Percentiles rank a stretch among this genome's conserved stretches.
phyloP scores from a whole-genome alignment of 371 early-diverging fungal genomes.

The Umbelopsis sp. region DNA sequence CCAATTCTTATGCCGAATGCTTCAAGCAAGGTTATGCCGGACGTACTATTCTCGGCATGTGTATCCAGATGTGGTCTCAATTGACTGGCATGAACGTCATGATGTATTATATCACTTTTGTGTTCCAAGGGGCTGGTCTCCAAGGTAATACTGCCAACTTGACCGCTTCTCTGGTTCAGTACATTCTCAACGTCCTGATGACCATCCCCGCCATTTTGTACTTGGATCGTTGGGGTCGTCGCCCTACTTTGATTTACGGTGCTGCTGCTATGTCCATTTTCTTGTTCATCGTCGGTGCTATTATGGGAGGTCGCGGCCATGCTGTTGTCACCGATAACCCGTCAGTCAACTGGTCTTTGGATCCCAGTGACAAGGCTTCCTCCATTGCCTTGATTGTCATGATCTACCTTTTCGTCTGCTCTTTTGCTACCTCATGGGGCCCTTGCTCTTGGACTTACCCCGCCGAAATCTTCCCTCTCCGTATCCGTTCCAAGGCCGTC shows the following conservation, averaged over 20 bases:
- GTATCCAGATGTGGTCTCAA: conserved; percentile 72
- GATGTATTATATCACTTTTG: conserved; percentile 71
- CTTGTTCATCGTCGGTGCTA: conserved; percentile 42
- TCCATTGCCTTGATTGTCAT: conserved; percentile 55
- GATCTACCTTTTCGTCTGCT: conserved; percentile 70
- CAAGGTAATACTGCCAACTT: conserved; percentile 46
- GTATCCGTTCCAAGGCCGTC: conserved; percentile 76
- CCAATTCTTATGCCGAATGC: conserved; percentile 71
- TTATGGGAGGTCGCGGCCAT: conserved; percentile 32
- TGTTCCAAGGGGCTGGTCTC: conserved; percentile 69
- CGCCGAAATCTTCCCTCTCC: conserved; percentile 81
- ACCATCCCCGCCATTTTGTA: conserved; percentile 75
- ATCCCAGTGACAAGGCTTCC: conserved; percentile 23
- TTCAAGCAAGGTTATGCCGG: conserved; percentile 56
- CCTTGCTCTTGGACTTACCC: conserved; percentile 92
- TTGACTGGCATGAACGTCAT: conserved; percentile 78
- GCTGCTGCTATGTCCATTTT: conserved; percentile 34
- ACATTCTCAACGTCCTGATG: conserved; percentile 66
- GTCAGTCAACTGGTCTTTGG: conserved; percentile 25
- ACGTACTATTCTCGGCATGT: conserved; percentile 65
- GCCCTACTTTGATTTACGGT: conserved; percentile 51
- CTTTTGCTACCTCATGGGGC: conserved; percentile 86
- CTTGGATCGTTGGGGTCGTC: conserved; percentile 72
- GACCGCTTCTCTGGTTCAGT: conserved; percentile 64
- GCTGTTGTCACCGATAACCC: not conserved